Evolutionary conservation across 257 asterid species (phyloP).

Genomic region (Catharanthus roseus): DNA sequence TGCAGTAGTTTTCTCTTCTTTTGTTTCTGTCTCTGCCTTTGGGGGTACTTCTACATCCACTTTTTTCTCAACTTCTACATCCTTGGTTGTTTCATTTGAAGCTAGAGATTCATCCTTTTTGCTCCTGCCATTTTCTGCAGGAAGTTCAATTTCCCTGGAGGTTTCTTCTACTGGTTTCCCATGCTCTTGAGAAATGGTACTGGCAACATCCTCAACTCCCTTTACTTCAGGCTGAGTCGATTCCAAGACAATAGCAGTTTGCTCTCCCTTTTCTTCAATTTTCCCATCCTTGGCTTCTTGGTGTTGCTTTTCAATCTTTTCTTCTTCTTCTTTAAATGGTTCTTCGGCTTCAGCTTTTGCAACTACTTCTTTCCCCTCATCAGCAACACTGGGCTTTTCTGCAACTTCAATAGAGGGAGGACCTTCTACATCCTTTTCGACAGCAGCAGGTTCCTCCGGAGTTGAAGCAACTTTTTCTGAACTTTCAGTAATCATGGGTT

Average conservation of each 20-base stretch:
- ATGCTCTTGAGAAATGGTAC: slow-evolving; percentile 18
- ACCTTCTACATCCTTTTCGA: slow-evolving; percentile 17
- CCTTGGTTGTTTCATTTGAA: slow-evolving; percentile 22
- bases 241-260: not conserved
- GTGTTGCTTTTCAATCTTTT: slow-evolving; percentile 26
- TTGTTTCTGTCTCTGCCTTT: slow-evolving; percentile 23
- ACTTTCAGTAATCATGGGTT: slow-evolving; percentile 23
- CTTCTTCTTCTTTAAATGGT: slow-evolving; percentile 13
- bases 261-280: slow-evolving; percentile 18
- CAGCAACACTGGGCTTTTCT: slow-evolving; percentile 19
- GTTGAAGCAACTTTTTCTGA: slow-evolving; percentile 18
- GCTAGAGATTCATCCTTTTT: slow-evolving; percentile 19
- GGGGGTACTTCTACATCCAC: slow-evolving; percentile 27
- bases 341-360: slow-evolving; percentile 15
- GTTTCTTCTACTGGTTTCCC: slow-evolving; percentile 26
- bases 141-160: slow-evolving; percentile 32
- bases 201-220: slow-evolving; percentile 15
- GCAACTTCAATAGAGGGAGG: slow-evolving; percentile 14
- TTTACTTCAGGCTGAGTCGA: slow-evolving; percentile 11
- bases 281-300: slow-evolving; percentile 13
- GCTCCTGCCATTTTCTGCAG: slow-evolving; percentile 24
- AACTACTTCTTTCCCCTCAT: slow-evolving; percentile 23
- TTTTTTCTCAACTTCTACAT: slow-evolving; percentile 26
- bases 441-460: slow-evolving; percentile 19
- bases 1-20: slow-evolving; percentile 22